A percentile compares a stretch with the other conserved stretches of the same genome.
phyloP scores from a whole-genome alignment of 208 protist species.

The Porcisia hertigi region DNA sequence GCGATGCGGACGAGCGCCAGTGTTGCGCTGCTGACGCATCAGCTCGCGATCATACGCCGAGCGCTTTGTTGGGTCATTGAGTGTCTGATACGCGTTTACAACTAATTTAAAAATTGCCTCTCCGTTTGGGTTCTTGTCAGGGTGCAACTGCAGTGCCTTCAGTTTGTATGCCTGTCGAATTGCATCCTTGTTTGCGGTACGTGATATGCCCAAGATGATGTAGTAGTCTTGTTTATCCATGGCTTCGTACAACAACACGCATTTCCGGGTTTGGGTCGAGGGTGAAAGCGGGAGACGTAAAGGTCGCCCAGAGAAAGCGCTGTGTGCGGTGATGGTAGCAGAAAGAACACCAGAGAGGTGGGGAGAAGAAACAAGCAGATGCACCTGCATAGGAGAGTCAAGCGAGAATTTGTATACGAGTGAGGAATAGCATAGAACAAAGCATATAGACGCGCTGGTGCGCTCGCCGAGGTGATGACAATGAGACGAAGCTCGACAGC shows the following conservation, averaged over 20 bases:
- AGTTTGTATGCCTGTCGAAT: constrained; percentile 87
- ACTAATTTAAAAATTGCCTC: constrained; percentile 81
- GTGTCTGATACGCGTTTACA: constrained; percentile 80
- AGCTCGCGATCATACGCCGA: constrained; percentile 78
- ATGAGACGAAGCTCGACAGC: background rate
- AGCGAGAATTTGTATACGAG: background rate
- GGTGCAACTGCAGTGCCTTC: constrained; percentile 82
- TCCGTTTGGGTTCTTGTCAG: constrained; percentile 91
- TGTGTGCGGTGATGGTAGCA: background rate
- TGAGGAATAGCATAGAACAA: background rate
- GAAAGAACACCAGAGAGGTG: background rate
- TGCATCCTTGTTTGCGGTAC: constrained; percentile 68
- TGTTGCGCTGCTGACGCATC: constrained; percentile 43
- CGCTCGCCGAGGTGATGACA: background rate
- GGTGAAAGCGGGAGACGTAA: background rate
- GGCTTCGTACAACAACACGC: constrained; percentile 6
- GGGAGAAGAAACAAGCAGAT: background rate
- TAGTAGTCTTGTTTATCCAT: constrained; percentile 79
- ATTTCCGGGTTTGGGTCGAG: constrained; percentile 4
- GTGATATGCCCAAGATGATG: constrained; percentile 68
- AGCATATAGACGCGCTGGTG: too few relatives aligned
- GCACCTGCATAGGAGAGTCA: background rate
- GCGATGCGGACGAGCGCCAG: constrained; percentile 11
- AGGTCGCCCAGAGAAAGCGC: constrained; percentile 2
- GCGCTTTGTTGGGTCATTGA: constrained; percentile 69